Percentiles rank a stretch among this genome's conserved stretches.
Conservation (phyloP, 192 early-diverging fungal species). For the Dimargaris cristalligena region DNA sequence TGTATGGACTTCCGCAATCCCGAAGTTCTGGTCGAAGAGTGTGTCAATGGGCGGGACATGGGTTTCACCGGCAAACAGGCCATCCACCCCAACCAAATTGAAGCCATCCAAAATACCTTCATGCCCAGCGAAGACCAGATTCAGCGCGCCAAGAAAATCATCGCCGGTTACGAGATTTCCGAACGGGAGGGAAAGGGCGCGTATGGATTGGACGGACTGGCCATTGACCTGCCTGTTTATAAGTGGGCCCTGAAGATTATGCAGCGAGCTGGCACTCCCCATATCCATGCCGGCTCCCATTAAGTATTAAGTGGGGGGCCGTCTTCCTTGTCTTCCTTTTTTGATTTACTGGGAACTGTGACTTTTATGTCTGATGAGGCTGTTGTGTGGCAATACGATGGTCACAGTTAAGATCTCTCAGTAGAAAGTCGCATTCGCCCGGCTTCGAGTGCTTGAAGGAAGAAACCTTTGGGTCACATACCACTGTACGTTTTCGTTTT, state of each 20-base stretch:
- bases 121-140: constrained; percentile 50
- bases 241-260: constrained; percentile 76
- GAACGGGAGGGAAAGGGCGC: constrained; percentile 64
- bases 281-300: not conserved
- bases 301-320: too few species aligned
- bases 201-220: constrained; percentile 83
- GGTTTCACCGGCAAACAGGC: constrained; percentile 95
- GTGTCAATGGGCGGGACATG: constrained; percentile 69
- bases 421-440: too few species aligned
- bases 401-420: too few species aligned
- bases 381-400: too few species aligned
- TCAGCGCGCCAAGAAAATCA: constrained; percentile 46
- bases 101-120: constrained; percentile 63
- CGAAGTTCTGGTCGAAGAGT: constrained; percentile 57
- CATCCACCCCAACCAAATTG: constrained; percentile 80
- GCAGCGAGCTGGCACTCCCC: not conserved
- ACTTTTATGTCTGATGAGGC: too few species aligned
- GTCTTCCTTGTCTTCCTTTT: too few species aligned
- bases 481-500: too few species aligned
- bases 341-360: too few species aligned
- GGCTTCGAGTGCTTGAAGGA: too few species aligned
- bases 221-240: constrained; percentile 79
- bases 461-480: too few species aligned
- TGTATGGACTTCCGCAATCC: constrained; percentile 73
- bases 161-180: constrained; percentile 48